Conservation (phyloP, 139 green algal genomes). For the Asterochloris sp. region DNA sequence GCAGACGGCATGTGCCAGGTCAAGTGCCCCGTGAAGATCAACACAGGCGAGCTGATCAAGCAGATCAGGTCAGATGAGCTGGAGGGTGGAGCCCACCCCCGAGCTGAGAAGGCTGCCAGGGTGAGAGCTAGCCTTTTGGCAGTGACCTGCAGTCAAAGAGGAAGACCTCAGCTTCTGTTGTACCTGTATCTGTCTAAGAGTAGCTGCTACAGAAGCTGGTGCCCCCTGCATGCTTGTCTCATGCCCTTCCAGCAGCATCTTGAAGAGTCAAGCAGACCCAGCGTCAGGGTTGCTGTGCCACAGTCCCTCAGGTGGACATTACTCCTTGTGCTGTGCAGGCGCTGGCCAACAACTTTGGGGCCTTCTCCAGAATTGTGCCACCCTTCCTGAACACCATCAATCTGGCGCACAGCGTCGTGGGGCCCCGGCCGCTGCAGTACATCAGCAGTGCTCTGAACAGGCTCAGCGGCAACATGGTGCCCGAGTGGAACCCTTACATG, state of each 20-base stretch:
- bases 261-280: too few species aligned
- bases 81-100: conserved; percentile 11
- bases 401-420: conserved; percentile 74
- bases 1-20: conserved; percentile 98
- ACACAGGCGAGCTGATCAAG: conserved; percentile 95
- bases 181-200: neutral
- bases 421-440: conserved; percentile 61
- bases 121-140: neutral
- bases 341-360: conserved; percentile 80
- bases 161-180: neutral
- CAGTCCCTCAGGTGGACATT: too few species aligned
- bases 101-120: conserved; percentile 13
- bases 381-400: conserved; percentile 77
- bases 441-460: conserved; percentile 74
- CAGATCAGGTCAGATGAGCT: conserved; percentile 62
- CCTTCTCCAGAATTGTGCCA: conserved; percentile 63
- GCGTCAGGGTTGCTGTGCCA: too few species aligned
- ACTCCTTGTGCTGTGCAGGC: neutral
- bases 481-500: conserved; percentile 95
- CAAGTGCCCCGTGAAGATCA: conserved; percentile 99
- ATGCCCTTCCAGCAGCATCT: too few species aligned
- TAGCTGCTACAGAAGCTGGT: neutral
- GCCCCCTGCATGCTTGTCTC: neutral
- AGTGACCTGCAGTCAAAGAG: too few species aligned
- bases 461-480: conserved; percentile 67